Conservation (phyloP, 2,329 filamentous ascomycete species). For the Emydomyces testavorans region DNA sequence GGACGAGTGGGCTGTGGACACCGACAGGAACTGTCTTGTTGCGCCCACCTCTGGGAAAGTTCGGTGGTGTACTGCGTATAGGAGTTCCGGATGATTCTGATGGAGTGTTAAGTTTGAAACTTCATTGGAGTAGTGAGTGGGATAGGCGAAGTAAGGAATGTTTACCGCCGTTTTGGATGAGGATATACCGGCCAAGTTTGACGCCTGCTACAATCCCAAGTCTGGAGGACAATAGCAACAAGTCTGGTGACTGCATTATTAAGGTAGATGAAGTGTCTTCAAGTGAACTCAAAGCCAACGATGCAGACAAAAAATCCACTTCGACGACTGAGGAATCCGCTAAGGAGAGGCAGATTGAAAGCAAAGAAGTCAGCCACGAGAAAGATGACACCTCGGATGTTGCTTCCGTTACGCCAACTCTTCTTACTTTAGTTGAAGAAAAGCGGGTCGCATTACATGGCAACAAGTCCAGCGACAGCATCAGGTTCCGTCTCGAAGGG, state of each 20-base stretch:
- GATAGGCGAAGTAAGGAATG: slow-evolving; percentile 42
- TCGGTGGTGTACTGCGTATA: slow-evolving; percentile 42
- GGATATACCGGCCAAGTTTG: slow-evolving; percentile 20
- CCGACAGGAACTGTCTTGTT: slow-evolving; percentile 48
- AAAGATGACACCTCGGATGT: not conserved
- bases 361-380: not conserved
- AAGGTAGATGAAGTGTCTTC: slow-evolving; percentile 11
- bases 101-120: slow-evolving; percentile 47
- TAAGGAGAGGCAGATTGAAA: not conserved
- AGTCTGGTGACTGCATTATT: slow-evolving; percentile 13
- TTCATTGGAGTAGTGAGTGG: slow-evolving; percentile 47
- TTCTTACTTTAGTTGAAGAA: slow-evolving; percentile 18
- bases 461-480: slow-evolving; percentile 18
- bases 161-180: slow-evolving; percentile 49
- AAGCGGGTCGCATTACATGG: slow-evolving; percentile 18
- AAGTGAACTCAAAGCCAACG: not conserved
- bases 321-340: not conserved
- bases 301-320: not conserved
- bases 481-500: slow-evolving; percentile 22
- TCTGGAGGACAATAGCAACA: not conserved
- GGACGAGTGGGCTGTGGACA: slow-evolving; percentile 50
- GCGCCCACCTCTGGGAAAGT: slow-evolving; percentile 40
- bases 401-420: not conserved
- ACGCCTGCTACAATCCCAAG: not conserved
- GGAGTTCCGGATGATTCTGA: slow-evolving; percentile 50